Conservation (phyloP, 2,329 filamentous ascomycete genomes). For the Xenosphaeropsis pyriputrescens region DNA sequence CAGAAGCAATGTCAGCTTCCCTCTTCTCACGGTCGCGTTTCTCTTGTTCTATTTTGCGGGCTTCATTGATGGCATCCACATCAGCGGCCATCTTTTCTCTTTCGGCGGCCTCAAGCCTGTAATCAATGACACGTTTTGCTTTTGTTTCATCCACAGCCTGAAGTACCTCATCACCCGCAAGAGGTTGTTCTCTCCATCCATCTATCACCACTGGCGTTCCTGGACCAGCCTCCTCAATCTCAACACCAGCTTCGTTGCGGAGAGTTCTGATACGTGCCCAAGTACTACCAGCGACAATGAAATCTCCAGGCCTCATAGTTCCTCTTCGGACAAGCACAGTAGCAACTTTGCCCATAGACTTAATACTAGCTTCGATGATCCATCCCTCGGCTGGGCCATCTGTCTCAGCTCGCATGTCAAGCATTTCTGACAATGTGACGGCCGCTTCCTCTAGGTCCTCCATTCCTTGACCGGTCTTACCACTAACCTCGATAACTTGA, state of each 20-base stretch:
- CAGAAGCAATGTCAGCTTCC: conserved; percentile 24
- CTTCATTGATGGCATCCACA: conserved; percentile 65
- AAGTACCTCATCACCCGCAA: conserved; percentile 75
- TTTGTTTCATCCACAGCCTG: conserved; percentile 67
- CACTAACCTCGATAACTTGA: conserved; percentile 81
- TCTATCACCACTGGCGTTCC: conserved; percentile 86
- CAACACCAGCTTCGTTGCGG: conserved; percentile 68
- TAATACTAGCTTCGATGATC: conserved; percentile 85
- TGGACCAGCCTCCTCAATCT: conserved; percentile 61
- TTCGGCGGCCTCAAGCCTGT: conserved; percentile 58
- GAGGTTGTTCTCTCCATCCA: conserved; percentile 83
- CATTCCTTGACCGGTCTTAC: conserved; percentile 89
- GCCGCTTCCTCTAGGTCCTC: conserved; percentile 83
- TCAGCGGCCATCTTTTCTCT: conserved; percentile 49
- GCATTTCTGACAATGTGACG: conserved; percentile 70
- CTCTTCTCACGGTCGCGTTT: conserved; percentile 44
- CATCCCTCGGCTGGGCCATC: conserved; percentile 78
- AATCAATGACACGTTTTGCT: conserved; percentile 64
- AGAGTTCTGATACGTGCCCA: conserved; percentile 79
- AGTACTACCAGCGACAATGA: conserved; percentile 75
- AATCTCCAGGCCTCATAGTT: conserved; percentile 66
- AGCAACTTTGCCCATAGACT: conserved; percentile 69
- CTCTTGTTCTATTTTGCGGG: conserved; percentile 39
- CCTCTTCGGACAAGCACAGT: conserved; percentile 82
- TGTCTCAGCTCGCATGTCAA: conserved; percentile 73